phyloP scores from a whole-genome alignment of 2,329 filamentous ascomycete genomes.

The Penicillium decumbens region DNA sequence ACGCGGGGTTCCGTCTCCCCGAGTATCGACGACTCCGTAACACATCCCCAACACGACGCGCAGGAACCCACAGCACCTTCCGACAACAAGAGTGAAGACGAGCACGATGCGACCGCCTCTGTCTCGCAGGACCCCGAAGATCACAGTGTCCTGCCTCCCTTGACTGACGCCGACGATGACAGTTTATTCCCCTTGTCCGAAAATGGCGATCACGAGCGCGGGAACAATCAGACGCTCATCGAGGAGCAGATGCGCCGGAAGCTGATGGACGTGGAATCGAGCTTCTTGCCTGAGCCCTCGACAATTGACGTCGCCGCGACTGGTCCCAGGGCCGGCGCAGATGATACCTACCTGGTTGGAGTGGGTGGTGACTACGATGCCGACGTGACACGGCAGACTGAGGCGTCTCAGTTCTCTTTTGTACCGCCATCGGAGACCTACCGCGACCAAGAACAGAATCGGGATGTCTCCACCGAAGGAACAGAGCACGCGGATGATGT shows the following conservation, averaged over 20 bases:
- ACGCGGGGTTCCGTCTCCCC: constrained; percentile 23
- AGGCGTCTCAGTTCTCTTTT: constrained; percentile 26
- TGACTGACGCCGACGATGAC: constrained; percentile 34
- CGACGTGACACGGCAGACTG: constrained; percentile 14
- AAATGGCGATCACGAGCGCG: constrained; percentile 32
- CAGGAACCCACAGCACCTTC: constrained; percentile 13
- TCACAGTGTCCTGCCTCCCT: constrained; percentile 28
- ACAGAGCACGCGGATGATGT: constrained; percentile 16
- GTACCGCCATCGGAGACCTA: constrained; percentile 23
- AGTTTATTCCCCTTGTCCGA: constrained; percentile 31
- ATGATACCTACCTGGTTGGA: constrained; percentile 45
- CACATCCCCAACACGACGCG: constrained; percentile 14
- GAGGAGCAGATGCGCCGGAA: constrained; percentile 58
- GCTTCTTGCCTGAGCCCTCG: constrained; percentile 56
- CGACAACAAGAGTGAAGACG: constrained; percentile 10
- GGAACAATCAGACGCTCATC: constrained; percentile 42
- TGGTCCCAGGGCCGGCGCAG: constrained; percentile 29
- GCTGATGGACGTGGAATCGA: constrained; percentile 60
- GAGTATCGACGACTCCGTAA: constrained; percentile 20
- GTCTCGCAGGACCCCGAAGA: constrained; percentile 26
- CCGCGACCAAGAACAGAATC: constrained; percentile 7
- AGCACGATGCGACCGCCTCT: constrained; percentile 16
- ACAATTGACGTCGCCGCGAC: constrained; percentile 36
- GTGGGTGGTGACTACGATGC: constrained; percentile 26
- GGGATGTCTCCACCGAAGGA: constrained; percentile 1